Conservation (phyloP, 2,329 filamentous ascomycete genomes). For the Anisogramma anomala region DNA sequence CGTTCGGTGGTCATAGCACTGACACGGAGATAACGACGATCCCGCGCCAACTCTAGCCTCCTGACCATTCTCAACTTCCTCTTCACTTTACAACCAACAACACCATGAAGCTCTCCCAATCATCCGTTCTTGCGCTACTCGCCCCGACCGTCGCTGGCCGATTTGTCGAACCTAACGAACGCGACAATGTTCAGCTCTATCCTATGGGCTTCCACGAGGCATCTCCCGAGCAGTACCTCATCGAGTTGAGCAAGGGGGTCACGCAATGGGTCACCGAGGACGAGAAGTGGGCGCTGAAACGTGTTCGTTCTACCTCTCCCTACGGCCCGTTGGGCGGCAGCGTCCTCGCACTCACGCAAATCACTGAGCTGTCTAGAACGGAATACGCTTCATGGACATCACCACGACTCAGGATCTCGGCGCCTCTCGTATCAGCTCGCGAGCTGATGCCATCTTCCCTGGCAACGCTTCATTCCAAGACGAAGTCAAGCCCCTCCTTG, state of each 20-base stretch:
- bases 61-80: neutral
- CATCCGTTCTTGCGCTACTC: slow-evolving; percentile 42
- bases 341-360: too few species aligned
- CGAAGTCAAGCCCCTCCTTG: slow-evolving; percentile 44
- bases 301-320: slow-evolving; percentile 42
- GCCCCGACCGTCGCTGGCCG: slow-evolving; percentile 44
- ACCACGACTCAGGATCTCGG: slow-evolving; percentile 52
- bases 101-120: slow-evolving; percentile 41
- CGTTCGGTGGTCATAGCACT: too few species aligned
- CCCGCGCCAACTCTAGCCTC: too few species aligned
- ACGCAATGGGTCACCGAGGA: slow-evolving; percentile 85
- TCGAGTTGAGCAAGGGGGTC: slow-evolving; percentile 76
- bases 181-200: slow-evolving; percentile 37
- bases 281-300: slow-evolving; percentile 82
- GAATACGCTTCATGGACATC: slow-evolving; percentile 68
- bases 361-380: slow-evolving; percentile 38
- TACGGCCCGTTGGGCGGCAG: too few species aligned
- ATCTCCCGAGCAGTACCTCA: slow-evolving; percentile 49
- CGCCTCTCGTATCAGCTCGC: slow-evolving; percentile 21
- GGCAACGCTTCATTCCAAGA: slow-evolving; percentile 43
- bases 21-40: too few species aligned
- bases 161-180: slow-evolving; percentile 43
- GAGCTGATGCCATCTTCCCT: slow-evolving; percentile 35
- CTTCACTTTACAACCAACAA: neutral
- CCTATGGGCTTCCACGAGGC: slow-evolving; percentile 25